Conservation (phyloP, 163 green algal species). For the Coccomyxa subellipsoidea region DNA sequence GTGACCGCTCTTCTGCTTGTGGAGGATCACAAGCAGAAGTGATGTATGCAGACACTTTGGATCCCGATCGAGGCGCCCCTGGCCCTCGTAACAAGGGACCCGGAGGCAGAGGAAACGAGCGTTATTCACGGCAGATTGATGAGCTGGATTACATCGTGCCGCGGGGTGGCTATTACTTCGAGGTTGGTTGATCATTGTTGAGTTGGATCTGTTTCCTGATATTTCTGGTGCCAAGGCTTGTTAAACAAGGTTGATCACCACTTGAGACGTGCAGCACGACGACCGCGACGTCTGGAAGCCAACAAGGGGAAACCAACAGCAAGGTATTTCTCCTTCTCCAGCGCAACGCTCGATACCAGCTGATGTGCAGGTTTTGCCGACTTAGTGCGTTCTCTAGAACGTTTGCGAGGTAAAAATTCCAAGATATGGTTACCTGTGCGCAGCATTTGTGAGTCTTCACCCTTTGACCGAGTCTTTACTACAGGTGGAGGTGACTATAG, state of each 20-base stretch:
- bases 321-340: not conserved
- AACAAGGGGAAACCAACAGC: not conserved
- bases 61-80: not conserved
- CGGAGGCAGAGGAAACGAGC: not conserved
- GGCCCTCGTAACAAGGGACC: not conserved
- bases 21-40: too few relatives aligned
- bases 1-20: too few relatives aligned
- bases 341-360: too few relatives aligned
- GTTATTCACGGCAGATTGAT: not conserved
- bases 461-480: too few relatives aligned
- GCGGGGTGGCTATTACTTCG: not conserved
- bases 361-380: too few relatives aligned
- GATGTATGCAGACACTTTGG: not conserved
- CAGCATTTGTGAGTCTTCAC: too few relatives aligned
- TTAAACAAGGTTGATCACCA: too few relatives aligned
- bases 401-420: too few relatives aligned
- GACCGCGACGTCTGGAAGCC: not conserved
- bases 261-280: not conserved
- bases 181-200: not conserved
- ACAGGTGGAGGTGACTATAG: not conserved
- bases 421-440: too few relatives aligned
- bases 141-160: not conserved
- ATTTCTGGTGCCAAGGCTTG: too few relatives aligned
- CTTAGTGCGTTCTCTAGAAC: too few relatives aligned
- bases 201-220: too few relatives aligned